Percentiles rank a stretch among this genome's conserved stretches.
These are phyloP conservation scores for Psidium guajava DNA, from an alignment of 345 rosid genomes.

Conservation along the genomic window DNA sequence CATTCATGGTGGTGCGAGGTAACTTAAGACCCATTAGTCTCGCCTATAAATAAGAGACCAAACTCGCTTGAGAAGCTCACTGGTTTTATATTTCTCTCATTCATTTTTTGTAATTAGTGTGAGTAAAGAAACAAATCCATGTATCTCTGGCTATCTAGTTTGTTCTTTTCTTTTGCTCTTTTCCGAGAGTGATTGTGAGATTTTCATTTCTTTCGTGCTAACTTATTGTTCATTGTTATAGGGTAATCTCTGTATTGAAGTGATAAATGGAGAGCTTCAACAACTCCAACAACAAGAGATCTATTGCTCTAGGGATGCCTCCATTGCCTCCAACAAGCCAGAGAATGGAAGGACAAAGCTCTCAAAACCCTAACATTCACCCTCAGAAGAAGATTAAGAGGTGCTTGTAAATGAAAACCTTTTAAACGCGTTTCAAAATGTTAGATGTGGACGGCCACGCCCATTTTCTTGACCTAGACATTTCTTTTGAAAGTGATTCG, in stretches of 20 bases:
- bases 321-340: background rate
- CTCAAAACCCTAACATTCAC: background rate
- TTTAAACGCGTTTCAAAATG: background rate
- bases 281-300: background rate
- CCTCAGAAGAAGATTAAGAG: background rate
- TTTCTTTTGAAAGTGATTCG: background rate
- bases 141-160: background rate
- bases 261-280: background rate
- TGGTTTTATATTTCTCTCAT: background rate
- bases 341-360: constrained; percentile 11
- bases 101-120: background rate
- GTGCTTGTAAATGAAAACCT: background rate
- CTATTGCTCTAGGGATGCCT: background rate
- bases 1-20: background rate
- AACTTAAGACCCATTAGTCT: background rate
- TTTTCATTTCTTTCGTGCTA: background rate
- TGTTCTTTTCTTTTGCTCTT: background rate
- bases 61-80: background rate
- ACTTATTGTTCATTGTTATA: background rate
- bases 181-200: background rate
- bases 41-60: background rate
- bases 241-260: background rate
- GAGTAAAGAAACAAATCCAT: background rate
- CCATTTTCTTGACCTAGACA: background rate
- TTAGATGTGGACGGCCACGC: background rate